Percentiles rank a stretch among this genome's conserved stretches.
Conservation (phyloP, 2,329 filamentous ascomycete genomes). For the Cryphonectria naterciae region DNA sequence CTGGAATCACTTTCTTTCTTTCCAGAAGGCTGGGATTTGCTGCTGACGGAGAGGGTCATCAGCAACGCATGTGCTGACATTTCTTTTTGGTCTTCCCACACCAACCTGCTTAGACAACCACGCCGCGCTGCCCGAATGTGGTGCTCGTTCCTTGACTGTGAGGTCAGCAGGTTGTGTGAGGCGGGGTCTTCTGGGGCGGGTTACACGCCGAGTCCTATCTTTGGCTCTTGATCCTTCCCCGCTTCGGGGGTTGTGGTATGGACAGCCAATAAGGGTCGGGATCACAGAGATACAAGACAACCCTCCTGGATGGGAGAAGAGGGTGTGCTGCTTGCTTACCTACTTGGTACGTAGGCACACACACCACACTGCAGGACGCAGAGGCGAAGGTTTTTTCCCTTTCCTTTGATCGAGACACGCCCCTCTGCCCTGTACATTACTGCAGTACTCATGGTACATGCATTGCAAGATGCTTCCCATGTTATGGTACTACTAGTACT, state of each 20-base stretch:
- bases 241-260: not conserved
- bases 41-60: not conserved
- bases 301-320: not conserved
- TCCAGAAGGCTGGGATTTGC: not conserved
- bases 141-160: not conserved
- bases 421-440: not conserved
- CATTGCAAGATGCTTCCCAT: not conserved
- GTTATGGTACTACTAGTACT: too few relatives aligned
- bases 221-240: not conserved
- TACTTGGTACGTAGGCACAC: not conserved
- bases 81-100: not conserved
- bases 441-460: not conserved
- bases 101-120: not conserved
- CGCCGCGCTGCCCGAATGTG: not conserved
- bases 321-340: not conserved
- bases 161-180: constrained; percentile 6
- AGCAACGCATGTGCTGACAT: not conserved
- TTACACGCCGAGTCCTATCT: constrained; percentile 9
- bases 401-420: not conserved
- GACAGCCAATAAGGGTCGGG: not conserved
- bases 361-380: not conserved
- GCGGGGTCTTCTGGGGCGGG: not conserved
- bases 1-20: not conserved
- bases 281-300: not conserved
- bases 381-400: not conserved